Base-by-base conservation (phyloP, 768 basidiomycete genomes). In the Leccinum aurantiacum region DNA sequence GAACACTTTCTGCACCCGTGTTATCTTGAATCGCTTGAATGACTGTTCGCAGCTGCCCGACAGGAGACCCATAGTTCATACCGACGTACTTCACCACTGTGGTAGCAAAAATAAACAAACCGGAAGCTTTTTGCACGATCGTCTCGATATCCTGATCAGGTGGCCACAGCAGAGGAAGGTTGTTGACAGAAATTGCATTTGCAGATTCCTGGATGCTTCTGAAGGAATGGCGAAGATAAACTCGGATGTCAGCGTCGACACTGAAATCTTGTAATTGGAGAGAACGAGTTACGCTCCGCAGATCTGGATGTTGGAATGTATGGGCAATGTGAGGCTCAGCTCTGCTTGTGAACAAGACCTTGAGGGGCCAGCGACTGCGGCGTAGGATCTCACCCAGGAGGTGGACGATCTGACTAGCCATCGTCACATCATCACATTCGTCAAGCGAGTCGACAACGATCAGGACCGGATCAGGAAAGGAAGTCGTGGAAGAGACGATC, bases 21-120 rank as follows among this genome's bases (percentile, higher is more conserved):
- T 55, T 22, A 22, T 55, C 37, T 31, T n/a, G 56, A 19, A 67
- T 47, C 8, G 54, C 44, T 38, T 41, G 58, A 44, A 67, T 57
- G 6, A 67, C 63, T 9, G 22, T 25, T 58, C 56, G 53, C n/a
- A 67, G 58, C 25, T 55, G 63, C 19, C 27, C 9, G 25, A 46
- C 49, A 9, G 66, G 66, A 10, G 56, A 63, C 27, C 55, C 47
- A 19, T 66, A 58, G 10, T 48, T 53, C 47, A 55, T 53, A 19
- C 60, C 57, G 10, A 72, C 59, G 41, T 68, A 71, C 46, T 67
- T 69, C 47, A 73, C 57, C 33, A 73, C 66, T 2, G 72, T 72
- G 9, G 68, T 63, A 25, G 72, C 61, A 53, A 69, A 71, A 14
- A 72, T 68, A 29, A 74, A 74, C 31, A 72, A 63, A 2, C 72